Percentiles rank a stretch among this genome's conserved stretches.
Conservation (phyloP, 768 basidiomycete genomes). For the Hortiboletus campestris region DNA sequence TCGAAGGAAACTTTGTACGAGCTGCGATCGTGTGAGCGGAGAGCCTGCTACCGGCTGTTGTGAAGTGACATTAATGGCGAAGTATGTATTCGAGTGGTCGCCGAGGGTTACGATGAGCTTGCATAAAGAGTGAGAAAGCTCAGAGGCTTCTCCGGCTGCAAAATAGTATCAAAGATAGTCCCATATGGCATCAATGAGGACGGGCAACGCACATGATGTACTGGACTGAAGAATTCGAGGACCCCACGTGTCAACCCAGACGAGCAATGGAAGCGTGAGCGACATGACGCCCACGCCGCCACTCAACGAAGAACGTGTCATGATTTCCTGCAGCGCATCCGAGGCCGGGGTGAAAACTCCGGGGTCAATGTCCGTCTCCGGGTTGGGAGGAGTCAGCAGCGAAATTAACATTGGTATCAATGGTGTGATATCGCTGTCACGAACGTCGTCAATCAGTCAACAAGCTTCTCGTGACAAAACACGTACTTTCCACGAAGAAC, state of each 20-base stretch:
- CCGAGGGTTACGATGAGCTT: slow-evolving; percentile 80
- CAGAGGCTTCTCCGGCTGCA: slow-evolving; percentile 38
- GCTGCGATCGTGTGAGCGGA: slow-evolving; percentile 42
- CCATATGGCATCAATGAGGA: neutral
- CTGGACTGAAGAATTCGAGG: slow-evolving; percentile 41
- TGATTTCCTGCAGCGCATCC: slow-evolving; percentile 73
- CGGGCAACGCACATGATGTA: slow-evolving; percentile 33
- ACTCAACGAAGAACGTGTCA: slow-evolving; percentile 69
- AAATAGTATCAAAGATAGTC: neutral
- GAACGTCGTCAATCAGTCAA: neutral
- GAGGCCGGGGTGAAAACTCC: slow-evolving; percentile 61
- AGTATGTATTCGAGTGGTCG: slow-evolving; percentile 81
- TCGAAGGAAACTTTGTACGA: slow-evolving; percentile 69
- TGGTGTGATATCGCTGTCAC: slow-evolving; percentile 61
- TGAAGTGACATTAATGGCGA: slow-evolving; percentile 67
- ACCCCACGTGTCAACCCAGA: slow-evolving; percentile 68
- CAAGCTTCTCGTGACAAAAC: neutral
- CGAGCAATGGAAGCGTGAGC: slow-evolving; percentile 82
- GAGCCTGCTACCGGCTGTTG: slow-evolving; percentile 35
- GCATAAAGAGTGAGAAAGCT: slow-evolving; percentile 68
- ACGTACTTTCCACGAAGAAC: slow-evolving; percentile 66
- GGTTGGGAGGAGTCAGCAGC: slow-evolving; percentile 34
- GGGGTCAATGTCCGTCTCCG: slow-evolving; percentile 41
- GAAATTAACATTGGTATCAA: slow-evolving; percentile 65
- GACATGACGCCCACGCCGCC: slow-evolving; percentile 67